A percentile compares a stretch with the other conserved stretches of the same genome.
These are phyloP conservation scores for Mycogone perniciosa DNA, from an alignment of 2,329 filamentous ascomycete species.

Conservation along the genomic window DNA sequence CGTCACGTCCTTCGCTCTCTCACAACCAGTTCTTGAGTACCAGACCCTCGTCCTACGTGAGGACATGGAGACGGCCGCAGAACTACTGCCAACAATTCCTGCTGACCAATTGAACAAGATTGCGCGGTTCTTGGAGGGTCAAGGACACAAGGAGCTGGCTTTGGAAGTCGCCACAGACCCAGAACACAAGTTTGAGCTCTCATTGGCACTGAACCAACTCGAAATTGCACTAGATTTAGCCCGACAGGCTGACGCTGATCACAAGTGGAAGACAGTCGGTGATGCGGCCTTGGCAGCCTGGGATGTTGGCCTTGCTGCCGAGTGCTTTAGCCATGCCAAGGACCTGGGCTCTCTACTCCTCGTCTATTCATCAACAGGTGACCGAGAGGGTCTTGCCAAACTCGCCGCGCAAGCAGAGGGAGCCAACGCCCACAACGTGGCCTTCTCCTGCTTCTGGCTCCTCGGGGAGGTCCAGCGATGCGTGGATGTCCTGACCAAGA, in stretches of 20 bases:
- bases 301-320: constrained; percentile 81
- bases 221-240: constrained; percentile 82
- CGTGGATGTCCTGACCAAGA: constrained; percentile 71
- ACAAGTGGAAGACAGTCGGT: constrained; percentile 97
- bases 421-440: constrained; percentile 80
- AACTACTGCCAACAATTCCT: constrained; percentile 77
- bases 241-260: constrained; percentile 75
- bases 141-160: constrained; percentile 93
- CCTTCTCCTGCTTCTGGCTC: constrained; percentile 86
- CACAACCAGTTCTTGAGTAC: constrained; percentile 89
- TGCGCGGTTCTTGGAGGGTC: constrained; percentile 91
- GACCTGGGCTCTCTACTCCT: constrained; percentile 86
- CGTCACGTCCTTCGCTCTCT: constrained; percentile 84
- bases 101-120: constrained; percentile 97
- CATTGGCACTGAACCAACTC: constrained; percentile 74
- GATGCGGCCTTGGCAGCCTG: constrained; percentile 82
- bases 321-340: constrained; percentile 87
- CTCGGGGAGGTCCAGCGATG: constrained; percentile 77
- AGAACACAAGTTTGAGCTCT: constrained; percentile 94
- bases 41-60: constrained; percentile 91
- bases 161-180: constrained; percentile 90
- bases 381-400: constrained; percentile 64
- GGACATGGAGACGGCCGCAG: constrained; percentile 85
- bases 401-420: constrained; percentile 70
- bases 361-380: constrained; percentile 78